phyloP scores from a whole-genome alignment of 768 basidiomycete species.

The Tulasnella sp. region DNA sequence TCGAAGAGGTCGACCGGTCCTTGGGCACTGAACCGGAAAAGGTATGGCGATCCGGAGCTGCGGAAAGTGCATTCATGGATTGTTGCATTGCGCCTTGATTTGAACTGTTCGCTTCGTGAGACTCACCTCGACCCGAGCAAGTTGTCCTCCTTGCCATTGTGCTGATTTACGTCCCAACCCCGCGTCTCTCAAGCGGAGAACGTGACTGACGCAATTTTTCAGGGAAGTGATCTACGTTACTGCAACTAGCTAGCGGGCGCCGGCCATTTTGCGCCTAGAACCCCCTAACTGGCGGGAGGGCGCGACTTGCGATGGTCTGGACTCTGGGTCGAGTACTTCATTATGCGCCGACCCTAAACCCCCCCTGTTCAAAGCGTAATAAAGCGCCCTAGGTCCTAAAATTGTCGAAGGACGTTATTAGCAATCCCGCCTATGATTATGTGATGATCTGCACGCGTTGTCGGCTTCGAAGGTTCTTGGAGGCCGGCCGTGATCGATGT shows the following conservation, averaged over 20 bases:
- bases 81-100: not conserved
- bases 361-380: not conserved
- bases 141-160: not conserved
- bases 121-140: not conserved
- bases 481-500: not conserved
- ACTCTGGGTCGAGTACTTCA: not conserved
- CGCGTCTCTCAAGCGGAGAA: not conserved
- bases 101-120: not conserved
- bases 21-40: not conserved
- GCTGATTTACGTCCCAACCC: slow-evolving; percentile 2
- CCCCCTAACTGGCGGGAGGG: not conserved
- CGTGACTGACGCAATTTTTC: not conserved
- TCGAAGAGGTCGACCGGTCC: not conserved
- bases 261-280: not conserved
- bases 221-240: not conserved
- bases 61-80: not conserved
- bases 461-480: not conserved
- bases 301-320: not conserved
- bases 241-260: not conserved
- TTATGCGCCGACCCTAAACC: not conserved
- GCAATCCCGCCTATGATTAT: not conserved
- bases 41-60: not conserved
- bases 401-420: not conserved
- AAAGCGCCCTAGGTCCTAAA: not conserved
- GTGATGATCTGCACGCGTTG: not conserved